Conservation (phyloP, 140 eudicot species). For the Ambrosia hybrid region DNA sequence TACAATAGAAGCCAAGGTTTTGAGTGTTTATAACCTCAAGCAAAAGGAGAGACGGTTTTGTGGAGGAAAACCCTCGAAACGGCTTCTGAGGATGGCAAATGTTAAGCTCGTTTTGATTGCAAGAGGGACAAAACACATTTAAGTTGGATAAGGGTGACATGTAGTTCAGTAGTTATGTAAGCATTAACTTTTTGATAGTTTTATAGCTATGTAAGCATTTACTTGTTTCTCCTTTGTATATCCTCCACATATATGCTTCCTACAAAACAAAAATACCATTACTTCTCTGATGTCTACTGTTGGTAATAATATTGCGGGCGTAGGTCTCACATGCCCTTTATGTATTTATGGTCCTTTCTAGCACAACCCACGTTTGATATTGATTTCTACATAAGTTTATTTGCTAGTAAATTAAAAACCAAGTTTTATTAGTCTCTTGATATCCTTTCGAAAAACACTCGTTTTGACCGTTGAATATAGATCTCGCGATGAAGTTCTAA, state of each 20-base stretch:
- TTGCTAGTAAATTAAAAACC: background rate
- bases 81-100: too few relatives aligned
- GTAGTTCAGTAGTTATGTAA: background rate
- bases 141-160: too few relatives aligned
- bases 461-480: too few relatives aligned
- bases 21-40: too few relatives aligned
- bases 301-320: background rate
- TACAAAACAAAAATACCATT: background rate
- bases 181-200: background rate
- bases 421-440: too few relatives aligned
- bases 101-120: too few relatives aligned
- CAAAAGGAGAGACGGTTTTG: too few relatives aligned
- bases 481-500: too few relatives aligned
- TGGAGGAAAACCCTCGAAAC: too few relatives aligned
- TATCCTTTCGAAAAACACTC: too few relatives aligned
- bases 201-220: background rate
- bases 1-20: too few relatives aligned
- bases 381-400: background rate
- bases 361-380: background rate
- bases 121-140: too few relatives aligned
- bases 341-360: slow-evolving; percentile 12
- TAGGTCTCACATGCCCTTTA: background rate
- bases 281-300: slow-evolving; percentile 2
- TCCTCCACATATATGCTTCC: background rate
- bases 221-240: background rate